phyloP scores from a whole-genome alignment of 257 asterid species.

The Solanum infundibuliforme region DNA sequence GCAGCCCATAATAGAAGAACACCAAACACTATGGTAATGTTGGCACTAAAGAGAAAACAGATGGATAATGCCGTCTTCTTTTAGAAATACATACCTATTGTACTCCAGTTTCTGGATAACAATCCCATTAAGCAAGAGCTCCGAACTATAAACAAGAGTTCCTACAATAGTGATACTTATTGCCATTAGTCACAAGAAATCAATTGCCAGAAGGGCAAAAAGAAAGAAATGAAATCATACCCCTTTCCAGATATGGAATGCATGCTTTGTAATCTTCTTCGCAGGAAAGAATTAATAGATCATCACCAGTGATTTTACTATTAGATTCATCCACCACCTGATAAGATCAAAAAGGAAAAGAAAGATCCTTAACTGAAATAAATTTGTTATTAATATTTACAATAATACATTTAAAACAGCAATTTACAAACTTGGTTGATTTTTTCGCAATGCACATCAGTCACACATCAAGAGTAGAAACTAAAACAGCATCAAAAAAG shows the following conservation, averaged over 20 bases:
- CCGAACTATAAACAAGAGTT: conserved; percentile 48
- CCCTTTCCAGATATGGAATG: conserved; percentile 46
- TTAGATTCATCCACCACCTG: conserved; percentile 36
- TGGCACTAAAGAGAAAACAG: not conserved
- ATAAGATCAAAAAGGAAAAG: conserved; percentile 2
- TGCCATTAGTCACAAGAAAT: conserved; percentile 6
- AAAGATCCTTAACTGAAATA: not conserved
- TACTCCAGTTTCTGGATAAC: conserved; percentile 57
- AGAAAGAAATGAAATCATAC: conserved; percentile 18
- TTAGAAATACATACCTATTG: conserved; percentile 36
- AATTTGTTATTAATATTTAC: not conserved
- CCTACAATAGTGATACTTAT: conserved; percentile 35
- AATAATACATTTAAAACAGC: not conserved
- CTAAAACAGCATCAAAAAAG: not conserved
- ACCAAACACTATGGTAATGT: not conserved
- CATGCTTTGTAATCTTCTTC: conserved; percentile 49
- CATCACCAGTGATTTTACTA: conserved; percentile 20
- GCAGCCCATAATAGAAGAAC: not conserved
- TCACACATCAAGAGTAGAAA: not conserved
- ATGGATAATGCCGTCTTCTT: not conserved
- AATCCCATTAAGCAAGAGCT: conserved; percentile 73
- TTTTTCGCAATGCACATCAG: not conserved
- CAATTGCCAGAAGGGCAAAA: not conserved
- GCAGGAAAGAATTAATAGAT: conserved; percentile 43
- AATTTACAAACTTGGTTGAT: not conserved